Percentiles rank a stretch among this genome's conserved stretches.
These are phyloP conservation scores for Phytophthora boehmeriae DNA, from an alignment of 352 stramenopile genomes.

Conservation along the genomic window DNA sequence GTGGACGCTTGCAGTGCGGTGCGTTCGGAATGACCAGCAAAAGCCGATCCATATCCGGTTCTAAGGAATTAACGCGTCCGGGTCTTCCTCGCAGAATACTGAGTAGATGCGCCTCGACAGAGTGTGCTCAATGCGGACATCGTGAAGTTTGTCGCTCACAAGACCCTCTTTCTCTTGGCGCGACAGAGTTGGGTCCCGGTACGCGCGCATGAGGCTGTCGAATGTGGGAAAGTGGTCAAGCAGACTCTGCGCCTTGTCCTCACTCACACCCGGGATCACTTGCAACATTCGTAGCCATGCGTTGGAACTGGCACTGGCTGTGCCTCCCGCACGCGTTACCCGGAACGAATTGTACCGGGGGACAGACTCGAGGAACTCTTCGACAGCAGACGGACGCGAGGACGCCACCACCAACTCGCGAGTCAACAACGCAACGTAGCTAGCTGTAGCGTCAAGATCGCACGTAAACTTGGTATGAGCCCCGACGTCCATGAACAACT, in stretches of 20 bases:
- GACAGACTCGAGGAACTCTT: constrained; percentile 65
- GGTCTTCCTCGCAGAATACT: constrained; percentile 56
- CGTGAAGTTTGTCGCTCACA: constrained; percentile 57
- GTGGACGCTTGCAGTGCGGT: too few species aligned
- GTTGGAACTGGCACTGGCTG: constrained; percentile 55
- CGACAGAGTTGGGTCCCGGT: constrained; percentile 43
- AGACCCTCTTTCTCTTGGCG: constrained; percentile 57
- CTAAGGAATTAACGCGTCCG: constrained; percentile 35
- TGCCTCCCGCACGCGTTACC: constrained; percentile 47
- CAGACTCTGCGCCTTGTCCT: constrained; percentile 71
- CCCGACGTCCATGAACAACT: constrained; percentile 66
- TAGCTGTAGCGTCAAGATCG: constrained; percentile 54
- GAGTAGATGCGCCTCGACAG: constrained; percentile 64
- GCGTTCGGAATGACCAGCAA: too few species aligned
- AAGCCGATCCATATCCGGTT: too few species aligned
- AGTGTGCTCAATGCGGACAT: constrained; percentile 40
- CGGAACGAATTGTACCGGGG: constrained; percentile 68
- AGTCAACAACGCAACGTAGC: constrained; percentile 61
- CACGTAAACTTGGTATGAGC: constrained; percentile 71
- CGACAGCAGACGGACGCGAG: constrained; percentile 38
- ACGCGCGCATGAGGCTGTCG: constrained; percentile 50
- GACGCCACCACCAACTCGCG: constrained; percentile 58
- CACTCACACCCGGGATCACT: constrained; percentile 74
- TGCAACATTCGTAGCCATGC: constrained; percentile 83
- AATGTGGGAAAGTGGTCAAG: constrained; percentile 70